Conservation (phyloP, 768 basidiomycete species). For the Serendipita sp. region DNA sequence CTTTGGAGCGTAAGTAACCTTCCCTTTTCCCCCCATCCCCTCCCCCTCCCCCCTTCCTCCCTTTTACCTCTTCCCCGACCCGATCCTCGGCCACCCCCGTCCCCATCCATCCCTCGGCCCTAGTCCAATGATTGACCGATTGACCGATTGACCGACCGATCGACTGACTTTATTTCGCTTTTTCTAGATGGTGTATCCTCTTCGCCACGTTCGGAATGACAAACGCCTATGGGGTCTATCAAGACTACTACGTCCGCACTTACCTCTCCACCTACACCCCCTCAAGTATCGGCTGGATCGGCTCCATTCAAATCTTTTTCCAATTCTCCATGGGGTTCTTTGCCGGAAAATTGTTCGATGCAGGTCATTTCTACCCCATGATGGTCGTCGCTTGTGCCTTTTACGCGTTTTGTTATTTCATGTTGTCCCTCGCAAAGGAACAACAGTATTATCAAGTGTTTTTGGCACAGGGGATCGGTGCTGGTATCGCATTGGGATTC, state of each 20-base stretch:
- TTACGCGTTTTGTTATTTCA: constrained; percentile 12
- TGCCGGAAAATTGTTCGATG: constrained; percentile 21
- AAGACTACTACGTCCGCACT: constrained; percentile 14
- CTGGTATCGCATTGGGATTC: constrained; percentile 36
- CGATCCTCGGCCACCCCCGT: too few relatives aligned
- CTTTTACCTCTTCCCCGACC: not conserved
- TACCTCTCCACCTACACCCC: constrained; percentile 16
- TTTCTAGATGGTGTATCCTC: constrained; percentile 4
- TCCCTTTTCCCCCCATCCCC: not conserved
- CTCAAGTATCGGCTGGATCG: constrained; percentile 21
- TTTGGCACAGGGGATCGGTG: constrained; percentile 22
- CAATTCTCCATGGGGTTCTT: constrained; percentile 18
- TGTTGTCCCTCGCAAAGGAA: constrained; percentile 14
- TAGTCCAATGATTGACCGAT: not conserved
- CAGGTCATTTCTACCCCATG: constrained; percentile 16
- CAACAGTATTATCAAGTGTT: constrained; percentile 23
- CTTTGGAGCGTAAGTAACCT: constrained; percentile 4
- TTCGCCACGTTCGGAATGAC: constrained; percentile 10
- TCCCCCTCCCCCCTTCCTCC: not conserved
- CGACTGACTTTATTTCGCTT: not conserved
- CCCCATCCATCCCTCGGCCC: too few relatives aligned
- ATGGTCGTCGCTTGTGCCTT: constrained; percentile 9
- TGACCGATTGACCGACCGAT: not conserved
- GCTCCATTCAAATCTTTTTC: constrained; percentile 20
- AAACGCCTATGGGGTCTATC: constrained; percentile 7